A percentile compares a stretch with the other conserved stretches of the same genome.
Evolutionary conservation across 768 basidiomycete species (phyloP).

Genomic region (Boletus rex-veris): DNA sequence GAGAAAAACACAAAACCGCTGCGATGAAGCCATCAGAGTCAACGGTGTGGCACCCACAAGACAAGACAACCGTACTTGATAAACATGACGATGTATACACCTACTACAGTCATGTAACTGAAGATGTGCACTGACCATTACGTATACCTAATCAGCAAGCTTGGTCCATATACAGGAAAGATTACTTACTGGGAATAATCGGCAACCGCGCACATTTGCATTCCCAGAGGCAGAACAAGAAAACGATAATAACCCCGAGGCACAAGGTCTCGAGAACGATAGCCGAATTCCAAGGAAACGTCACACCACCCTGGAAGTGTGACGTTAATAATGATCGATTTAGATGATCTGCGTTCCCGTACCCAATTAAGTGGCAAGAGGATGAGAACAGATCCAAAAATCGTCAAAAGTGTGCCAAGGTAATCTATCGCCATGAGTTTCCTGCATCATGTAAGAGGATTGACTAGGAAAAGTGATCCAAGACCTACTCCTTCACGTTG

Average conservation of each 20-base stretch:
- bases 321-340: background rate
- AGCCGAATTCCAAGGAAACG: background rate
- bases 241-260: constrained; percentile 39
- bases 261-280: background rate
- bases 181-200: constrained; percentile 60
- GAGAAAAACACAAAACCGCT: constrained; percentile 62
- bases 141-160: background rate
- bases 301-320: background rate
- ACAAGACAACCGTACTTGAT: constrained; percentile 46
- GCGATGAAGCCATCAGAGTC: background rate
- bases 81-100: constrained; percentile 68
- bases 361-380: background rate
- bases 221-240: constrained; percentile 66
- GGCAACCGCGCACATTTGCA: constrained; percentile 67
- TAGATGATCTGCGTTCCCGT: background rate
- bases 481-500: background rate
- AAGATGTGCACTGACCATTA: constrained; percentile 61
- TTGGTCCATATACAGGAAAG: background rate
- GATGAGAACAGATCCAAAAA: background rate
- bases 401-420: background rate
- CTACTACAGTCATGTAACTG: constrained; percentile 58
- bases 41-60: background rate
- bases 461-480: background rate
- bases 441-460: background rate
- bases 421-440: background rate